These are phyloP conservation scores for Tremella fuciformis DNA, from an alignment of 768 basidiomycete genomes.

Conservation along the genomic window DNA sequence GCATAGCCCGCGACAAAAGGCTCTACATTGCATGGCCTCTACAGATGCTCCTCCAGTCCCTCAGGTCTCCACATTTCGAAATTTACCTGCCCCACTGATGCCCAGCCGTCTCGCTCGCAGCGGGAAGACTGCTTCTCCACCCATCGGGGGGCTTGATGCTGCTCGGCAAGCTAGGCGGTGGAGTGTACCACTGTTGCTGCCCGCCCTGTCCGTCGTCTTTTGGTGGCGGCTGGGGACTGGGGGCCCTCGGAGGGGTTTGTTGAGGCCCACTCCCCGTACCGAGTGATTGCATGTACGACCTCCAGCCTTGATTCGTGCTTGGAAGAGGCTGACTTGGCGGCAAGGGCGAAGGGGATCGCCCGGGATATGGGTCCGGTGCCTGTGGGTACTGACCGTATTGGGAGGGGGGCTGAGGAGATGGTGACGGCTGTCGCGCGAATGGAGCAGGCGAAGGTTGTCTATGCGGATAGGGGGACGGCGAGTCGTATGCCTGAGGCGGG, in stretches of 20 bases:
- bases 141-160: constrained; percentile 44
- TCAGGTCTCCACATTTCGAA: too few species aligned
- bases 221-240: constrained; percentile 30
- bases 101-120: too few species aligned
- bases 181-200: constrained; percentile 34
- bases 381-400: constrained; percentile 4
- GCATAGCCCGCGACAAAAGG: too few species aligned
- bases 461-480: constrained; percentile 12
- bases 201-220: constrained; percentile 11
- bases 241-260: constrained; percentile 18
- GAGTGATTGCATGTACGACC: constrained; percentile 36
- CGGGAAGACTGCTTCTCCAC: constrained; percentile 21
- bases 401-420: constrained; percentile 1
- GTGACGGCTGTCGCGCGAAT: background rate
- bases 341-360: constrained; percentile 10
- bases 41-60: too few species aligned
- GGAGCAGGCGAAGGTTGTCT: background rate
- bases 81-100: too few species aligned
- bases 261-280: constrained; percentile 3
- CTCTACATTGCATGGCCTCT: too few species aligned
- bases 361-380: background rate
- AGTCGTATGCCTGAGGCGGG: background rate
- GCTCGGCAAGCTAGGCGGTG: constrained; percentile 39
- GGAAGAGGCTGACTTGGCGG: constrained; percentile 11
- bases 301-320: constrained; percentile 30